Base-by-base conservation (phyloP, 2,329 filamentous ascomycete species). In the Rhynchosporium secalis region DNA sequence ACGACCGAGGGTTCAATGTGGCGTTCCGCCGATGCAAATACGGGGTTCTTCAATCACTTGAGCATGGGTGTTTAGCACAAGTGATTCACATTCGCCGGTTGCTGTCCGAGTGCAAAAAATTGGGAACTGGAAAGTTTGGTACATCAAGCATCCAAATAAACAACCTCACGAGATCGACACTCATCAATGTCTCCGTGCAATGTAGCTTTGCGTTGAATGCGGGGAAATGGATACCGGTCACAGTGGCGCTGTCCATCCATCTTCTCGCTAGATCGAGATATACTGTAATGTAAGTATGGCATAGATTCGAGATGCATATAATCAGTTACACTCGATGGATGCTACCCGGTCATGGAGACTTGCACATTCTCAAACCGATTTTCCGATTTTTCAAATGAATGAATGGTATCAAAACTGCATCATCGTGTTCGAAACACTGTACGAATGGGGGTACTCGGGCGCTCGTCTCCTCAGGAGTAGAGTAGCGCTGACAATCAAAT, bases 1-100 rank as follows among this genome's bases (percentile, higher is more conserved):
- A 26, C n/a, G n/a, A 38, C 49, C 26, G 49, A 52, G 49, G 33
- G 49, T 52, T 38, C 36, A 31, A 52, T 52, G n/a, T 52, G 49
- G 49, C 49, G 20, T 52, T 33, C 33, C 31, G 36, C 20, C n/a
- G 12, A 20, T 40, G 49, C n/a, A 52, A 33, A 36, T 20, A 36
- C 13, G 49, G 49, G 31, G n/a, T 20, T 46, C 6, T 46, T 3
- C 15, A 20, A 46, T 46, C 43, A 28, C 6, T 43, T 4, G n/a
- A 20, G n/a, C 43, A 28, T 28, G 43, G 20, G 43, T 28, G 10
- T 15, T 20, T 20, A 12, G 26, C 43, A n/a, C 43, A 46, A 46
- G n/a, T 15, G 7, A 20, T 15, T 46, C 6, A 36, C 33, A 36
- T 26, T n/a, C 43, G 43, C n/a, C 9, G 43, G 3, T 8, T 8